Evolutionary conservation across 176 grass and related monocot species (phyloP).

Genomic region (Phyllostachys edulis): DNA sequence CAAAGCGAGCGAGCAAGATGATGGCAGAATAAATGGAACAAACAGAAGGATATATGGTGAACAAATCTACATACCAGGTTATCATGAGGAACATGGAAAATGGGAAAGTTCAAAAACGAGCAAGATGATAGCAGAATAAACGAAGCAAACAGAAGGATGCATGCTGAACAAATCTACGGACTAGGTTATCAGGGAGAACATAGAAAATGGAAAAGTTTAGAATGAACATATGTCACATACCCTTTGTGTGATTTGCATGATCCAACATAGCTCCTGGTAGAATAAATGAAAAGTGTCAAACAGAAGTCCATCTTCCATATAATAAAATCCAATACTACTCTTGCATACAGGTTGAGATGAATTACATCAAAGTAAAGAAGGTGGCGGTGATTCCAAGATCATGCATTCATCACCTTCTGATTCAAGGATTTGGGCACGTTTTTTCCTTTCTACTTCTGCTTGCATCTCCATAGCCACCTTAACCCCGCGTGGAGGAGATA

Average conservation of each 20-base stretch:
- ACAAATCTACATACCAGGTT: not conserved
- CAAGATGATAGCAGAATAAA: not conserved
- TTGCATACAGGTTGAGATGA: not conserved
- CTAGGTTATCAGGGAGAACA: not conserved
- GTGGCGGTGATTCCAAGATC: not conserved
- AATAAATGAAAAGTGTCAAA: slow-evolving; percentile 24
- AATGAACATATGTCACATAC: slow-evolving; percentile 42
- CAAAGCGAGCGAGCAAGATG: not conserved
- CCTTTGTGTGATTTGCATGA: slow-evolving; percentile 85
- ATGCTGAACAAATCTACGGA: not conserved
- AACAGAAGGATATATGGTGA: slow-evolving; percentile 7
- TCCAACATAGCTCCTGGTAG: slow-evolving; percentile 74
- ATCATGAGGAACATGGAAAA: not conserved
- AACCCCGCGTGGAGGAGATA: slow-evolving; percentile 78
- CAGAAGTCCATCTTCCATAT: not conserved
- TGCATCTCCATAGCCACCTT: slow-evolving; percentile 99
- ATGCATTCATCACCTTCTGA: slow-evolving; percentile 76
- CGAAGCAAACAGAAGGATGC: not conserved
- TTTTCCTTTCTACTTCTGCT: slow-evolving; percentile 94
- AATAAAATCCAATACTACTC: not conserved
- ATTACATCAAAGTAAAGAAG: slow-evolving; percentile 27
- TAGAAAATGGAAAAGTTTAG: not conserved
- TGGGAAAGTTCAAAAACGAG: not conserved
- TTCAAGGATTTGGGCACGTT: slow-evolving; percentile 89
- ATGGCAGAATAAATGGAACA: not conserved